These are phyloP conservation scores for Kodamaea sp. DNA, from an alignment of 1,139 yeast genomes.

Conservation along the genomic window DNA sequence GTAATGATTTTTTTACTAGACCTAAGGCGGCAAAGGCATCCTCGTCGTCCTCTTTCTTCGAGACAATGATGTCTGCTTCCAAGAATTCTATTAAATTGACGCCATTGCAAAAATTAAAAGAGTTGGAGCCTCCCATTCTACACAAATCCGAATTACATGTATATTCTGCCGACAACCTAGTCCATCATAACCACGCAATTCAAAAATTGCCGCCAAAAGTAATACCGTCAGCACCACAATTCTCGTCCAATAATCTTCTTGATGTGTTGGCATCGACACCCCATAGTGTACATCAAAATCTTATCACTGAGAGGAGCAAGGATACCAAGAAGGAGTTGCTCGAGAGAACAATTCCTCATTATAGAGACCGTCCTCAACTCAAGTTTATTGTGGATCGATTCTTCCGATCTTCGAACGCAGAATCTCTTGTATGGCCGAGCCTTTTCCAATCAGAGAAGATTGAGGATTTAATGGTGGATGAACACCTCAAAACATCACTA, in stretches of 20 bases:
- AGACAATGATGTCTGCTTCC: constrained; percentile 22
- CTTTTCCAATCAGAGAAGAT: constrained; percentile 42
- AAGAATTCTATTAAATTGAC: constrained; percentile 15
- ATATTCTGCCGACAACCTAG: not conserved
- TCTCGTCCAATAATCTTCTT: not conserved
- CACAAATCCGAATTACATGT: constrained; percentile 20
- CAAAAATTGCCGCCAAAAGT: not conserved
- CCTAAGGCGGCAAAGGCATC: constrained; percentile 8
- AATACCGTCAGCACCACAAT: not conserved
- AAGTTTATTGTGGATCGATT: constrained; percentile 23
- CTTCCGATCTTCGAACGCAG: constrained; percentile 9
- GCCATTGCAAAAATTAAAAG: constrained; percentile 22
- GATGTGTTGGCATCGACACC: not conserved
- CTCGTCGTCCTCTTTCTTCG: constrained; percentile 11
- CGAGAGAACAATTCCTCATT: constrained; percentile 14
- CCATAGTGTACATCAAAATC: not conserved
- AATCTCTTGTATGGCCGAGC: constrained; percentile 40
- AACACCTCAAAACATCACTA: constrained; percentile 23
- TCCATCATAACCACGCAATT: not conserved
- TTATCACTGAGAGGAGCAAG: not conserved
- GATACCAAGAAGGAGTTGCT: constrained; percentile 8
- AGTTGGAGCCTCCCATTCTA: constrained; percentile 17
- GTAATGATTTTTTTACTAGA: constrained; percentile 17
- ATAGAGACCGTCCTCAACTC: constrained; percentile 18
- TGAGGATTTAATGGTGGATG: constrained; percentile 38